A percentile compares a stretch with the other conserved stretches of the same genome.
These are phyloP conservation scores for Cercospora canescens DNA, from an alignment of 2,329 filamentous ascomycete genomes.

Conservation along the genomic window DNA sequence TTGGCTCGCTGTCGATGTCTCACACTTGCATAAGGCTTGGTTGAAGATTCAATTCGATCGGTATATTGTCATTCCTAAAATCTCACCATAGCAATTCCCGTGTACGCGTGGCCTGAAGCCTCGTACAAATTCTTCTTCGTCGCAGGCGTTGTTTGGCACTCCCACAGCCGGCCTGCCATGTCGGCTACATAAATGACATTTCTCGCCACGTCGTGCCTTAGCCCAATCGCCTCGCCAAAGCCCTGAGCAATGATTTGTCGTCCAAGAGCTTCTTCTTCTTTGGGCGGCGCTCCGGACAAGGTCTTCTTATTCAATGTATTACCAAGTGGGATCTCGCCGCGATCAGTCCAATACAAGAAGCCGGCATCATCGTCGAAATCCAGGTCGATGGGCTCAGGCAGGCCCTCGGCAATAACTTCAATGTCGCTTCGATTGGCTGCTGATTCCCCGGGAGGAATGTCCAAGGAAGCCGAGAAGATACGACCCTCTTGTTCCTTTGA, in stretches of 20 bases:
- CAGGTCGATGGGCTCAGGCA: conserved; percentile 60
- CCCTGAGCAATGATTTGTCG: conserved; percentile 8
- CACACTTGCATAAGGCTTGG: no score
- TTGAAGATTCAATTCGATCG: no score
- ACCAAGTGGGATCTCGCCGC: conserved; percentile 57
- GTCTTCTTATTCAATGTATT: conserved; percentile 52
- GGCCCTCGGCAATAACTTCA: conserved; percentile 42
- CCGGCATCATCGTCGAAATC: conserved; percentile 51
- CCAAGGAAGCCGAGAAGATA: conserved; percentile 53
- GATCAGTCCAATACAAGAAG: conserved; percentile 61
- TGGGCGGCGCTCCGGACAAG: conserved; percentile 13
- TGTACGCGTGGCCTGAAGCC: no score
- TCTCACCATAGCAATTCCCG: no score
- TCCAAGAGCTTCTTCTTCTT: conserved; percentile 17
- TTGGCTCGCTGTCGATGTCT: no score
- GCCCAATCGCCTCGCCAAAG: not conserved
- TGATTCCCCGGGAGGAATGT: conserved; percentile 33
- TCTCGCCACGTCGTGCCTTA: not conserved
- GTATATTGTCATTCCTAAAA: no score
- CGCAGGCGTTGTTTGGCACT: no score
- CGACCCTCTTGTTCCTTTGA: conserved; percentile 53
- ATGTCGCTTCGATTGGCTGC: conserved; percentile 44
- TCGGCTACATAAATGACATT: not conserved
- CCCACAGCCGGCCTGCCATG: not conserved
- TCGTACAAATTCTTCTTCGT: no score